Evolutionary conservation across 768 basidiomycete species (phyloP).

Genomic region (Rubroboletus pulcherrimus): DNA sequence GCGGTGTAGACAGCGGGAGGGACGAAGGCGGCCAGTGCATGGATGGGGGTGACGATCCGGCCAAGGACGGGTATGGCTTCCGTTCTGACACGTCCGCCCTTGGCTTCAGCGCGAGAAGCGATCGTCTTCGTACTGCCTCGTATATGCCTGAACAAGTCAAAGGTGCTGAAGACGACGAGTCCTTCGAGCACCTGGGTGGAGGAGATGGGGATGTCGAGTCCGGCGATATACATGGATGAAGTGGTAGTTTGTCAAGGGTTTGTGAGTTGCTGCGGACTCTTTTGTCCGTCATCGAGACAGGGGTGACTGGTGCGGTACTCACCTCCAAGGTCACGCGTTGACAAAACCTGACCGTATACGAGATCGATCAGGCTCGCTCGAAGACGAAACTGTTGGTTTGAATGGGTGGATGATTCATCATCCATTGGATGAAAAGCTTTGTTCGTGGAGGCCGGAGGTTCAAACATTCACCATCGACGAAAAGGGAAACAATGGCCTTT

Average conservation of each 20-base stretch:
- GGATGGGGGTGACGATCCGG: slow-evolving; percentile 19
- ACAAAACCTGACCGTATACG: background rate
- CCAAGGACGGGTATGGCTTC: slow-evolving; percentile 10
- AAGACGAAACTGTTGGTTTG: background rate
- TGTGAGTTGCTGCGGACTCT: background rate
- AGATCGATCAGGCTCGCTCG: background rate
- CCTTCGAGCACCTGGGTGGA: slow-evolving; percentile 5
- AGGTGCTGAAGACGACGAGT: background rate
- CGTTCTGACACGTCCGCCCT: slow-evolving; percentile 14
- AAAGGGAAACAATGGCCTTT: background rate
- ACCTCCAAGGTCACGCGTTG: background rate
- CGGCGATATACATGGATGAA: slow-evolving; percentile 2
- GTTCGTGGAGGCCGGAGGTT: background rate
- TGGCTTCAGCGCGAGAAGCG: background rate
- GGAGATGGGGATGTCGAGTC: slow-evolving; percentile 1
- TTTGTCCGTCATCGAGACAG: background rate
- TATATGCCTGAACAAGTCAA: slow-evolving; percentile 1
- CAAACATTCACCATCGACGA: background rate
- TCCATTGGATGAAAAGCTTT: background rate
- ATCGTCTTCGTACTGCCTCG: background rate
- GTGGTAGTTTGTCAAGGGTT: background rate
- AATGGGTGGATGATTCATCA: background rate
- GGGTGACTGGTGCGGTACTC: background rate
- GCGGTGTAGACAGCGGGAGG: slow-evolving; percentile 21
- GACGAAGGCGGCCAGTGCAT: slow-evolving; percentile 6